Evolutionary conservation across 345 rosid species (phyloP), one percentile per base, ranked within the genome.

Genomic region (Murraya koenigii): DNA sequence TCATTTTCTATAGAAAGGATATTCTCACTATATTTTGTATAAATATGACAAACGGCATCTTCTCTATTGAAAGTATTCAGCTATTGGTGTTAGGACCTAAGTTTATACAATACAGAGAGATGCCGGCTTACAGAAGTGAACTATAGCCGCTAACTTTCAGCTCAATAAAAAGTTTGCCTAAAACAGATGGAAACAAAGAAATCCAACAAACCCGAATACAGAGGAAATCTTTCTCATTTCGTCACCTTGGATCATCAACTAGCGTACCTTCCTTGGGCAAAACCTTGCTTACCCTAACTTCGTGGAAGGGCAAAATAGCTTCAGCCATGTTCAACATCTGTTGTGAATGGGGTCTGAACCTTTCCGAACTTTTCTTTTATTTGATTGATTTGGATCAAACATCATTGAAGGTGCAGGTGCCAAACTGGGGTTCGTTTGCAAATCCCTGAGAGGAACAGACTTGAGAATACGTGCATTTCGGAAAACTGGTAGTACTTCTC

Each of bases 301-400:
- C 4, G 36, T 7, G 61, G 52, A 32, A 71, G 62, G 49, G 25
- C 9, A 55, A 76, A 65, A 52, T 77, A 55, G 72, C 68, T 65
- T 68, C 79, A 72, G 54, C 69, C 69, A 44, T 66, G 60, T 86
- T 86, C 84, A 91, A 79, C 91, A 86, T 82, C 79, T 88, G 89
- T 94, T 94, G 87, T 90, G 98, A 75, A 94, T 94, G 58, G 98
- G 98, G 82, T 94, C 93, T 0, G 99, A 91, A 75, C 98, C 98
- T 85, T 76, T 87, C 60, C 85, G 79, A 80, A 89, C 89, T 65
- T 81, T 74, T 85, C 97, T 87, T 81, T 91, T 94, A 74, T 86
- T 82, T 14, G 92, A 92, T 74, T 85, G 93, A 81, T 80, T 81
- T 11, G 90, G 90, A 73, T 89, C 93, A 72, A 86, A 83, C 82